Evolutionary conservation across 2,329 filamentous ascomycete species (phyloP).

Genomic region (Exutisphaerella laricina): DNA sequence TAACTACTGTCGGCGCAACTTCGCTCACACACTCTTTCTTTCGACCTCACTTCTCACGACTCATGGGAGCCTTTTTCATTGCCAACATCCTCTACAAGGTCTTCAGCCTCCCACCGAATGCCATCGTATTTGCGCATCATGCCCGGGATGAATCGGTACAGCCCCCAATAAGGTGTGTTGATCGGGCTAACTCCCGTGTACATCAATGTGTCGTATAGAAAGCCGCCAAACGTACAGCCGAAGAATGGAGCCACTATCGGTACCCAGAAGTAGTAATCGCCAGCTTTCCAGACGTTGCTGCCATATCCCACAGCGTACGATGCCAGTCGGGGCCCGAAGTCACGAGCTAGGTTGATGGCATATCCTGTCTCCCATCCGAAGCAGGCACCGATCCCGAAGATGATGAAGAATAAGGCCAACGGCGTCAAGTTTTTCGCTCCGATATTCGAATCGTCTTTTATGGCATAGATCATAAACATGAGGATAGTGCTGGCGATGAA

Average conservation of each 20-base stretch:
- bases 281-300: conserved; percentile 59
- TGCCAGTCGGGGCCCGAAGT: conserved; percentile 64
- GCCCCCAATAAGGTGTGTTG: conserved; percentile 60
- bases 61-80: conserved; percentile 4
- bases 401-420: conserved; percentile 62
- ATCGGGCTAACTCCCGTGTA: conserved; percentile 66
- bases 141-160: conserved; percentile 43
- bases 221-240: conserved; percentile 59
- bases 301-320: conserved; percentile 65
- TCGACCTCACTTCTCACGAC: conserved; percentile 1
- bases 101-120: conserved; percentile 21
- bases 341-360: conserved; percentile 67
- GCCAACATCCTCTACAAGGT: conserved; percentile 16
- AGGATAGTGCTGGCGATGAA: conserved; percentile 62
- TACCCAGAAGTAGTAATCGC: conserved; percentile 69
- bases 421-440: conserved; percentile 56
- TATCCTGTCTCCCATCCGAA: conserved; percentile 75
- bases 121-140: conserved; percentile 25
- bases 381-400: conserved; percentile 67
- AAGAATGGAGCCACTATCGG: conserved; percentile 67
- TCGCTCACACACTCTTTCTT: too few relatives aligned
- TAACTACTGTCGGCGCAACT: too few relatives aligned
- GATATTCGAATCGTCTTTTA: conserved; percentile 55
- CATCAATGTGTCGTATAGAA: conserved; percentile 62
- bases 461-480: conserved; percentile 66